Conservation (phyloP, 352 stramenopile genomes). For the Globisporangium spinosum region DNA sequence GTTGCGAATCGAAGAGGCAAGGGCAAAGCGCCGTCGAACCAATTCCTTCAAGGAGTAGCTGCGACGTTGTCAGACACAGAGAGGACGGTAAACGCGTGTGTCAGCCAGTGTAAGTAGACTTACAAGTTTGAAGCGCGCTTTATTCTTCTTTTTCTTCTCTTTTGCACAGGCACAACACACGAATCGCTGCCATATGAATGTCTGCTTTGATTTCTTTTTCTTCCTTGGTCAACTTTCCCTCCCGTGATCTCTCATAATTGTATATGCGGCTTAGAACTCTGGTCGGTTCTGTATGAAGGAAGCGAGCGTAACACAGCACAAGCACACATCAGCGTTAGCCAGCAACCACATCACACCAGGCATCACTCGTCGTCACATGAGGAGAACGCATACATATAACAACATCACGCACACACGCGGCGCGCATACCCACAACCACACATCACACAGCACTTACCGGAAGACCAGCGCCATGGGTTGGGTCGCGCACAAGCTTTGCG, state of each 20-base stretch:
- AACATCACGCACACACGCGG: neutral
- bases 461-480: constrained; percentile 64
- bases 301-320: constrained; percentile 5
- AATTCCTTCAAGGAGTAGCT: constrained; percentile 13
- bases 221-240: constrained; percentile 1
- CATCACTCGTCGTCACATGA: neutral
- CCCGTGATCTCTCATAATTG: constrained; percentile 15
- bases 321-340: constrained; percentile 2
- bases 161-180: constrained; percentile 13
- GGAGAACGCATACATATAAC: neutral
- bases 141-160: constrained; percentile 17
- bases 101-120: constrained; percentile 15
- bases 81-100: constrained; percentile 14
- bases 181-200: constrained; percentile 11
- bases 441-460: constrained; percentile 36
- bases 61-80: neutral
- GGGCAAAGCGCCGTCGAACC: constrained; percentile 39
- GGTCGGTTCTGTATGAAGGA: constrained; percentile 17
- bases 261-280: constrained; percentile 22
- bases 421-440: neutral
- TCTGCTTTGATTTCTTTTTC: neutral
- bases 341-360: neutral
- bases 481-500: constrained; percentile 73
- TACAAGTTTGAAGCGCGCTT: constrained; percentile 17
- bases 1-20: constrained; percentile 36